Conservation (phyloP, 352 stramenopile genomes). For the Halophytophthora batemanensis region DNA sequence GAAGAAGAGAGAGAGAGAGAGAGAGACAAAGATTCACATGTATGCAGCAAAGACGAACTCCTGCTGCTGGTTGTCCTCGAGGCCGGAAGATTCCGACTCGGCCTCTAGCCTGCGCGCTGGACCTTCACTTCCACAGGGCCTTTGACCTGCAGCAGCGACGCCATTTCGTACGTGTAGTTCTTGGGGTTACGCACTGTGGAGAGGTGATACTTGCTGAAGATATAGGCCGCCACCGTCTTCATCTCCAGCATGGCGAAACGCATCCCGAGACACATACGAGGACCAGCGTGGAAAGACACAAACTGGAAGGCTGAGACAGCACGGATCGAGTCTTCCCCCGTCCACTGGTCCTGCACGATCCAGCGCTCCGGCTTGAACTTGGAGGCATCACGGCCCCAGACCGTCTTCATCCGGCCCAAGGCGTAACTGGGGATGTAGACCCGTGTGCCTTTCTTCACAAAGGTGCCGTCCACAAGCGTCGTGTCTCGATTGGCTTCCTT, state of each 20-base stretch:
- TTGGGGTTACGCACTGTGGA: conserved; percentile 34
- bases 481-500: conserved; percentile 57
- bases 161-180: conserved; percentile 39
- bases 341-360: conserved; percentile 36
- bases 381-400: conserved; percentile 54
- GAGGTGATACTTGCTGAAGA: conserved; percentile 45
- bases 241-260: conserved; percentile 53
- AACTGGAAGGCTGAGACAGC: conserved; percentile 34
- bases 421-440: conserved; percentile 59
- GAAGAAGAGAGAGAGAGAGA: no score
- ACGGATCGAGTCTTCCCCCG: conserved; percentile 19
- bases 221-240: conserved; percentile 27
- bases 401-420: conserved; percentile 37
- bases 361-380: conserved; percentile 68
- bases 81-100: neutral
- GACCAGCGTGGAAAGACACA: conserved; percentile 31
- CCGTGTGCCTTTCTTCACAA: conserved; percentile 40
- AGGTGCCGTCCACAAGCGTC: conserved; percentile 51
- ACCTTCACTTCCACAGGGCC: conserved; percentile 31
- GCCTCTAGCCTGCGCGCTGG: conserved; percentile 17
- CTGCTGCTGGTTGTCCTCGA: neutral
- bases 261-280: conserved; percentile 31
- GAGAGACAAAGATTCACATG: no score
- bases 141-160: conserved; percentile 29
- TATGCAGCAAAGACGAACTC: no score